Percentiles rank a stretch among this genome's conserved stretches.
phyloP scores from a whole-genome alignment of 1,139 yeast species.

The Torulaspora globosa region DNA sequence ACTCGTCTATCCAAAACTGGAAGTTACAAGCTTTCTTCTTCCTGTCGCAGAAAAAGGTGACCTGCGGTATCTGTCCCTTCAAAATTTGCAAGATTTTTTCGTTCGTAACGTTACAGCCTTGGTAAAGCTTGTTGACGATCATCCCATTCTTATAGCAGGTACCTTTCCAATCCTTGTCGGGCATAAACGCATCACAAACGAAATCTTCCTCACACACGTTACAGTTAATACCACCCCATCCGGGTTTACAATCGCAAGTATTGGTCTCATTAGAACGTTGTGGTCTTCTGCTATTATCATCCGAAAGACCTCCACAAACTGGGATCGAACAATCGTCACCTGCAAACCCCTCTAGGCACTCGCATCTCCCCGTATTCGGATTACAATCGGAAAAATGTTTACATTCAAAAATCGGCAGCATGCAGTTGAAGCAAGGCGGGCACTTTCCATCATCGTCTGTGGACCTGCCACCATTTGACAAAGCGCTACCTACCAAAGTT shows the following conservation, averaged over 20 bases:
- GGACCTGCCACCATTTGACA: slow-evolving; percentile 2
- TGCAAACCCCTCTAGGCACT: slow-evolving; percentile 88
- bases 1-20: slow-evolving; percentile 92
- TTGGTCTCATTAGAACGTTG: slow-evolving; percentile 47
- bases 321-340: slow-evolving; percentile 91
- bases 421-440: slow-evolving; percentile 91
- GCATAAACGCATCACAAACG: slow-evolving; percentile 83
- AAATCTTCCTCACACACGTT: slow-evolving; percentile 69
- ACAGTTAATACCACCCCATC: slow-evolving; percentile 95
- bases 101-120: slow-evolving; percentile 93
- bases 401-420: slow-evolving; percentile 85
- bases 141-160: slow-evolving; percentile 90
- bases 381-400: slow-evolving; percentile 86
- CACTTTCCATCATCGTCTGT: slow-evolving; percentile 44
- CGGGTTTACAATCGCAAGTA: slow-evolving; percentile 67
- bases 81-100: slow-evolving; percentile 75
- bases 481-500: background rate
- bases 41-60: slow-evolving; percentile 81
- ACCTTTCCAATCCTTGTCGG: slow-evolving; percentile 71
- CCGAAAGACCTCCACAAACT: slow-evolving; percentile 74
- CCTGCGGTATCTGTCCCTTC: slow-evolving; percentile 81
- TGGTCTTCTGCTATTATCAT: slow-evolving; percentile 62
- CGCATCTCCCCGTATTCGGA: slow-evolving; percentile 84
- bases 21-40: slow-evolving; percentile 69
- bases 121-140: slow-evolving; percentile 73